phyloP scores from a whole-genome alignment of 441 rosid species.

The Metrosideros polymorpha region DNA sequence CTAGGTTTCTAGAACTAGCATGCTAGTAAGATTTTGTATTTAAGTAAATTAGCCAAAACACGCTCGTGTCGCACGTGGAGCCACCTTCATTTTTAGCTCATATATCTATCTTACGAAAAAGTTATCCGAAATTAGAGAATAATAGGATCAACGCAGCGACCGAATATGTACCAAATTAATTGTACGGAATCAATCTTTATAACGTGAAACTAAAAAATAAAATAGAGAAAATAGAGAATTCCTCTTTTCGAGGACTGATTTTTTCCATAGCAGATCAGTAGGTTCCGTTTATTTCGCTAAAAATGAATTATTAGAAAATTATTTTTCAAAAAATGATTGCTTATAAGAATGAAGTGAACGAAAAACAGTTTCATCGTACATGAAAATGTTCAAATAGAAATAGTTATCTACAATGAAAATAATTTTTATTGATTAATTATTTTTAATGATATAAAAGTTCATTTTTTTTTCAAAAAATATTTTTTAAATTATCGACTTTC shows the following conservation, averaged over 20 bases:
- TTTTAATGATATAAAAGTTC: too few relatives aligned
- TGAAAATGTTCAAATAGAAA: too few relatives aligned
- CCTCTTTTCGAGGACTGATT: neutral
- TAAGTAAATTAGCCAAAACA: neutral
- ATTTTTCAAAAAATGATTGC: too few relatives aligned
- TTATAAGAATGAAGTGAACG: too few relatives aligned
- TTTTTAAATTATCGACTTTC: too few relatives aligned
- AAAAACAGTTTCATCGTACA: too few relatives aligned
- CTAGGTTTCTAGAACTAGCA: neutral
- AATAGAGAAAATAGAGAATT: neutral
- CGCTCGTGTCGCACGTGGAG: neutral
- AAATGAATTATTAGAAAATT: too few relatives aligned
- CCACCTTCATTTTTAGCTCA: neutral
- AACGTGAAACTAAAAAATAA: neutral
- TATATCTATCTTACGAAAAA: neutral
- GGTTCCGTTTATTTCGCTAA: too few relatives aligned
- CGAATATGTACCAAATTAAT: neutral
- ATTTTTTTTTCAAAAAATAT: too few relatives aligned
- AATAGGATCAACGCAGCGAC: neutral
- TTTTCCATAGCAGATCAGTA: neutral
- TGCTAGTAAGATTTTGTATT: neutral
- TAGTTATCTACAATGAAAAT: too few relatives aligned
- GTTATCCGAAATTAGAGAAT: neutral
- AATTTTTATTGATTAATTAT: too few relatives aligned
- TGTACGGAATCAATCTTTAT: neutral